Evolutionary conservation across 345 rosid species (phyloP).

Genomic region (Salix koriyanagi): DNA sequence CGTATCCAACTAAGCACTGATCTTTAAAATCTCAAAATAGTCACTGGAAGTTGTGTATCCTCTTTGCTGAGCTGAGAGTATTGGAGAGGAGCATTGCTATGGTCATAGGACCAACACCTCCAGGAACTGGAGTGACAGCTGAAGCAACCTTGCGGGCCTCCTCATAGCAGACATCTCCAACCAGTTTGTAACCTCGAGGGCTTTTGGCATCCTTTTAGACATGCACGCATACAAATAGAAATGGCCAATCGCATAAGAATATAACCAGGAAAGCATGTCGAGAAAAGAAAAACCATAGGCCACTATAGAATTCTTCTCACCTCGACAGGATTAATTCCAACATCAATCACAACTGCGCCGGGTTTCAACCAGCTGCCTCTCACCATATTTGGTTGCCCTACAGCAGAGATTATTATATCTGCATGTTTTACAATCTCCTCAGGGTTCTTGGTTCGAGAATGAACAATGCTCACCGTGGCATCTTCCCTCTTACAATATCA

Average conservation of each 20-base stretch:
- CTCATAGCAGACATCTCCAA: slow-evolving; percentile 78
- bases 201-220: slow-evolving; percentile 48
- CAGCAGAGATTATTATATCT: slow-evolving; percentile 73
- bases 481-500: slow-evolving; percentile 59
- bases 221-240: slow-evolving; percentile 7
- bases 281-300: not conserved
- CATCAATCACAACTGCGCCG: slow-evolving; percentile 80
- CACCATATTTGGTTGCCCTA: slow-evolving; percentile 80
- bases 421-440: slow-evolving; percentile 70
- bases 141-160: slow-evolving; percentile 73
- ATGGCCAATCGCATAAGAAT: slow-evolving; percentile 1
- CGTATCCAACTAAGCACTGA: not conserved
- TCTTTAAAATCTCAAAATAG: not conserved
- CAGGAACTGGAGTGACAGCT: slow-evolving; percentile 78
- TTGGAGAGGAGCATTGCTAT: slow-evolving; percentile 86
- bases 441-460: slow-evolving; percentile 74
- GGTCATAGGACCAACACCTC: slow-evolving; percentile 95
- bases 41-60: slow-evolving; percentile 34
- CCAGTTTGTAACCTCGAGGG: slow-evolving; percentile 61
- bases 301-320: slow-evolving; percentile 24
- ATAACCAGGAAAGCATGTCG: not conserved
- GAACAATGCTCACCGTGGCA: slow-evolving; percentile 70
- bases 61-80: slow-evolving; percentile 73
- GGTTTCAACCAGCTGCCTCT: slow-evolving; percentile 85
- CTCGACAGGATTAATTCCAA: slow-evolving; percentile 86